phyloP scores from a whole-genome alignment of 2,329 filamentous ascomycete species.

The Monosporascus ibericus region DNA sequence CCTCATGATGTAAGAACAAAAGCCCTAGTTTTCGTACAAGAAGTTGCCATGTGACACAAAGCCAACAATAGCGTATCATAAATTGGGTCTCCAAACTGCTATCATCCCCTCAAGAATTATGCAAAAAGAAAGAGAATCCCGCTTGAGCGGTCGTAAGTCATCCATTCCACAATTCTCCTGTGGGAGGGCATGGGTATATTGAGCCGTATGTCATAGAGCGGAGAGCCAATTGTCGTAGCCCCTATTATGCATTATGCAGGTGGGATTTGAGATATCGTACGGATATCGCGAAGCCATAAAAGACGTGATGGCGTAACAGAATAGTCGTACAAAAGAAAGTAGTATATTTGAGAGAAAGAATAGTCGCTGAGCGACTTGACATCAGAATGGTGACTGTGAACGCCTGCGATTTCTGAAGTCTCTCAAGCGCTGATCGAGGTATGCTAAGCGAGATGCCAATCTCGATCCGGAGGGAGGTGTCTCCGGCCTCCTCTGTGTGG shows the following conservation, averaged over 20 bases:
- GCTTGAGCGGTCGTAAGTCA: conserved; percentile 1
- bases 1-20: conserved; percentile 14
- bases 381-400: conserved; percentile 45
- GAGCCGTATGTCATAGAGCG: conserved; percentile 3
- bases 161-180: conserved; percentile 3
- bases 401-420: conserved; percentile 44
- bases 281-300: conserved; percentile 9
- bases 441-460: conserved; percentile 47
- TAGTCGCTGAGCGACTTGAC: conserved; percentile 5
- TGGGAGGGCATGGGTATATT: conserved; percentile 7
- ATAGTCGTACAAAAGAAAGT: conserved; percentile 18
- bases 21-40: conserved; percentile 17
- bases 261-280: conserved; percentile 13
- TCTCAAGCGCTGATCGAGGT: conserved; percentile 52
- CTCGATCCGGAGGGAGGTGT: conserved; percentile 32
- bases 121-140: conserved; percentile 1
- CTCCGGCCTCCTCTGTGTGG: conserved; percentile 27
- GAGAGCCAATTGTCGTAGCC: conserved; percentile 7
- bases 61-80: conserved; percentile 7
- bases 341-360: conserved; percentile 7
- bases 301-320: conserved; percentile 16
- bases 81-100: conserved; percentile 15
- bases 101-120: conserved; percentile 5
- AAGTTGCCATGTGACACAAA: conserved; percentile 5
- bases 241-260: conserved; percentile 10